phyloP scores from a whole-genome alignment of 352 stramenopile species.

The Globisporangium spiculum region DNA sequence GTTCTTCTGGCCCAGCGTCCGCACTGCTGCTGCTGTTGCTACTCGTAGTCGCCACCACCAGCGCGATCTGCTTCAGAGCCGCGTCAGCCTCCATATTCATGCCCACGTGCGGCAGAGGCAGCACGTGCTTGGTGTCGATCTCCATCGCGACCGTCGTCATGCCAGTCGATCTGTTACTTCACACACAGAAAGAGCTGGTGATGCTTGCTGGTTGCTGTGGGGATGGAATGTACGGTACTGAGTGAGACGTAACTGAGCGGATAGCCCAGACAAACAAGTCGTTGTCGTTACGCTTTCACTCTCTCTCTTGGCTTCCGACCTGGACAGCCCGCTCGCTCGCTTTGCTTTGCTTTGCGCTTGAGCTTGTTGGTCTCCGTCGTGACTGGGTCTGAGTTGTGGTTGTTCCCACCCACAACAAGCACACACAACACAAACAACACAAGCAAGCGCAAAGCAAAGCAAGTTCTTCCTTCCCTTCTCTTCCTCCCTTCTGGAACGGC shows the following conservation, averaged over 20 bases:
- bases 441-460: background rate
- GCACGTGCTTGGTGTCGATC: conserved; percentile 11
- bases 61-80: background rate
- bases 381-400: background rate
- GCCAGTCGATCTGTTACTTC: background rate
- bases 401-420: conserved; percentile 3
- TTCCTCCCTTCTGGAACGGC: background rate
- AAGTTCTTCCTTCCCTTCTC: background rate
- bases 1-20: background rate
- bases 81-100: background rate
- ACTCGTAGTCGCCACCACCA: too few species aligned
- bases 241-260: background rate
- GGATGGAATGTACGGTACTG: too few species aligned
- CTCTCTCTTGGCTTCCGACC: too few species aligned
- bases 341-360: background rate
- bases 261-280: background rate
- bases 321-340: background rate
- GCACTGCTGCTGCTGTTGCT: background rate
- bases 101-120: background rate
- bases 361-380: background rate
- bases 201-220: background rate
- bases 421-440: background rate
- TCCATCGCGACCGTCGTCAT: conserved; percentile 14
- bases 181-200: background rate
- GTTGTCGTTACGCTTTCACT: background rate